A percentile compares a stretch with the other conserved stretches of the same genome.
Conservation (phyloP, 257 asterid species). For the Cynanchum wilfordii region DNA sequence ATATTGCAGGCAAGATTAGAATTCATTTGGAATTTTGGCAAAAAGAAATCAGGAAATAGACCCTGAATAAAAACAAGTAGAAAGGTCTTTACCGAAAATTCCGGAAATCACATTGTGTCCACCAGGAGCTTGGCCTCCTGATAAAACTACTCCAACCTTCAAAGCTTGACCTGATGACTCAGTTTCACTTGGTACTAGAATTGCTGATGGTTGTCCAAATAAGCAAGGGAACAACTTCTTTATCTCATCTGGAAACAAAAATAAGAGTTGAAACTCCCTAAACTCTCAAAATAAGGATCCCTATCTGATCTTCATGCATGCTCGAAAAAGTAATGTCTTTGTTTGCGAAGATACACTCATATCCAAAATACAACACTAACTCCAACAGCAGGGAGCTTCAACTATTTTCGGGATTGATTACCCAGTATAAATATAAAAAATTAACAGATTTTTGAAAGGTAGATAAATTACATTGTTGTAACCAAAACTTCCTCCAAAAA, state of each 20-base stretch:
- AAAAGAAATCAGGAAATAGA: background rate
- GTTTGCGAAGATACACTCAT: background rate
- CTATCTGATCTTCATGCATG: background rate
- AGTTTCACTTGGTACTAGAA: conserved; percentile 58
- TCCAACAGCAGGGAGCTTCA: background rate
- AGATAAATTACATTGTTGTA: background rate
- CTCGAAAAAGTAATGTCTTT: background rate
- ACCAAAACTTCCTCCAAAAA: background rate
- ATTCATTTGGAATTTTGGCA: background rate
- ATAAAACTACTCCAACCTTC: conserved; percentile 90
- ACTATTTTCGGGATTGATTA: background rate
- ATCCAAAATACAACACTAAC: background rate
- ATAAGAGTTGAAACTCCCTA: background rate
- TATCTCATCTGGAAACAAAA: conserved; percentile 63
- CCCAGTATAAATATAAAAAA: background rate
- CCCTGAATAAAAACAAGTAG: background rate
- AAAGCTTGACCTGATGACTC: conserved; percentile 27
- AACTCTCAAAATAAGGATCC: background rate
- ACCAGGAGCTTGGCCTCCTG: conserved; percentile 99
- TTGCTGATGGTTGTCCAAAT: conserved; percentile 87
- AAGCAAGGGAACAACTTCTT: conserved; percentile 79
- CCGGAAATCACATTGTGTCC: conserved; percentile 99
- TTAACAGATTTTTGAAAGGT: background rate
- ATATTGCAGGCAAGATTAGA: too few species aligned
- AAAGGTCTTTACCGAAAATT: conserved; percentile 57